phyloP scores from a whole-genome alignment of 2,329 filamentous ascomycete species.

The Talaromyces pinophilus region DNA sequence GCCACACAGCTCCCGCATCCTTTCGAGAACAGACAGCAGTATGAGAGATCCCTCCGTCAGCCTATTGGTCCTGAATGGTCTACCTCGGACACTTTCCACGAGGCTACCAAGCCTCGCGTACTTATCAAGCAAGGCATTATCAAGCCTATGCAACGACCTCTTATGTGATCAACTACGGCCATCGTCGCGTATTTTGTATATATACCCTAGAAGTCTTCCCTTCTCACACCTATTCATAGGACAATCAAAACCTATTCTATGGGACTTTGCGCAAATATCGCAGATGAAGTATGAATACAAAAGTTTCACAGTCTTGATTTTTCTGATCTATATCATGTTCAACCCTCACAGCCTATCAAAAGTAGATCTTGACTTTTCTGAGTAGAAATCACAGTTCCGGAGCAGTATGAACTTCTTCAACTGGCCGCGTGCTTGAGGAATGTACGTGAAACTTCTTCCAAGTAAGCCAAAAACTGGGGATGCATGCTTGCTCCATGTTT shows the following conservation, averaged over 20 bases:
- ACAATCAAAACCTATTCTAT: not conserved
- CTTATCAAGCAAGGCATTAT: constrained; percentile 91
- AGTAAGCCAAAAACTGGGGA: constrained; percentile 3
- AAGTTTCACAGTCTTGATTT: too few relatives aligned
- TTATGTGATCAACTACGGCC: constrained; percentile 41
- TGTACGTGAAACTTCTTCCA: not conserved
- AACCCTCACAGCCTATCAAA: not conserved
- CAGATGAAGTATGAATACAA: not conserved
- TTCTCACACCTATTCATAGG: not conserved
- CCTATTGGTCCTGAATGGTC: constrained; percentile 93
- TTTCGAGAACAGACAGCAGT: constrained; percentile 86
- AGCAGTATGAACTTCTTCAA: not conserved
- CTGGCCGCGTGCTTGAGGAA: not conserved
- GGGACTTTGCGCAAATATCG: not conserved
- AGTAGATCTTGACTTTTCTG: not conserved
- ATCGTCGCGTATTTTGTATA: not conserved
- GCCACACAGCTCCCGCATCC: constrained; percentile 80
- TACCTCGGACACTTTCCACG: constrained; percentile 94
- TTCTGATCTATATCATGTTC: not conserved
- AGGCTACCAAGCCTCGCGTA: constrained; percentile 82
- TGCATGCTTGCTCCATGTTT: constrained; percentile 5
- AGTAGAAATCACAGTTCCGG: not conserved
- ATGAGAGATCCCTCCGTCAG: constrained; percentile 81
- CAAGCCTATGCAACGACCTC: constrained; percentile 79
- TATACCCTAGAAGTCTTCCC: not conserved